A percentile compares a stretch with the other conserved stretches of the same genome.
These are phyloP conservation scores for Closterium sp. DNA, from an alignment of 139 green algal genomes.

Conservation along the genomic window DNA sequence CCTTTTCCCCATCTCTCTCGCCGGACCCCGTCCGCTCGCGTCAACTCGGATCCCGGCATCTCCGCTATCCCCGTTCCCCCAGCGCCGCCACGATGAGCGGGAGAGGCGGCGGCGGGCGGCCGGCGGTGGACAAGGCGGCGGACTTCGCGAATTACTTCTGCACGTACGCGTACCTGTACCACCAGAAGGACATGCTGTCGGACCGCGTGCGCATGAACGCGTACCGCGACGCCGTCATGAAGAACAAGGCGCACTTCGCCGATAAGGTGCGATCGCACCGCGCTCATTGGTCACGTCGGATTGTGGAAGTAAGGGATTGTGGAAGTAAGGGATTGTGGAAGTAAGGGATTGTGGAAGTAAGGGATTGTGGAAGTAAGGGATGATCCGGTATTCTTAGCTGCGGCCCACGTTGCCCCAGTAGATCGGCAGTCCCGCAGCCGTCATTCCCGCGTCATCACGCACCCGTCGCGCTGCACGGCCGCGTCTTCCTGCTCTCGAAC, in stretches of 20 bases:
- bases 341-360: no score
- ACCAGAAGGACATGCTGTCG: conserved; percentile 99
- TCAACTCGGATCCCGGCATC: neutral
- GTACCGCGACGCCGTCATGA: conserved; percentile 80
- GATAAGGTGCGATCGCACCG: conserved; percentile 53
- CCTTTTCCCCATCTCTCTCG: neutral
- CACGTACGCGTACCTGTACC: conserved; percentile 91
- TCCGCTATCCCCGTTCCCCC: neutral
- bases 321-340: no score
- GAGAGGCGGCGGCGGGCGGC: conserved; percentile 2
- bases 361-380: no score
- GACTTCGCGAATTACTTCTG: conserved; percentile 98
- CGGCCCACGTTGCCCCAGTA: no score
- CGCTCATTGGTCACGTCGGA: neutral
- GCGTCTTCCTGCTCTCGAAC: neutral
- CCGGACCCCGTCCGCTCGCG: neutral
- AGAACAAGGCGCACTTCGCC: conserved; percentile 66
- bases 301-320: no score
- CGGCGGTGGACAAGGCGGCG: conserved; percentile 48
- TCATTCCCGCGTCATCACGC: neutral
- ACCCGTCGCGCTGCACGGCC: neutral
- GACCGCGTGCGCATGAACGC: conserved; percentile 93
- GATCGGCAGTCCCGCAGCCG: neutral
- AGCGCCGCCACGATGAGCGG: neutral
- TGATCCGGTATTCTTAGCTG: no score